A percentile compares a stretch with the other conserved stretches of the same genome.
These are phyloP conservation scores for Aspergillus brasiliensis DNA, from an alignment of 2,329 filamentous ascomycete genomes.

Conservation along the genomic window DNA sequence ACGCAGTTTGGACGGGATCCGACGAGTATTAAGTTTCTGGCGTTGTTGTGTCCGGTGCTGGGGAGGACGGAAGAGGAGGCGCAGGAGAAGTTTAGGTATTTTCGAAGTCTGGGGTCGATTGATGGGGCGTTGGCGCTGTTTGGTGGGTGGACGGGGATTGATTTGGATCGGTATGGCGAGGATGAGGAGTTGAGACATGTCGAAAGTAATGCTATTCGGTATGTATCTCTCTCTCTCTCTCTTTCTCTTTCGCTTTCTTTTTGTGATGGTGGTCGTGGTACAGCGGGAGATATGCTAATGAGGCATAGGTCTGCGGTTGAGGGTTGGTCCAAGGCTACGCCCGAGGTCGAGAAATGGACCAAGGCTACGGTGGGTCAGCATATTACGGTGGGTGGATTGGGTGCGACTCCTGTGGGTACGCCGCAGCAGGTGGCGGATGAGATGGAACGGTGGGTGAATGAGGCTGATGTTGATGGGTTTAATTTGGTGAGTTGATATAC, in stretches of 20 bases:
- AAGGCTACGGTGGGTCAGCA: slow-evolving; percentile 70
- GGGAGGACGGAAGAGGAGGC: slow-evolving; percentile 69
- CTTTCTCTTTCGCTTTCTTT: too few relatives aligned
- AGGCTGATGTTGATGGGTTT: slow-evolving; percentile 74
- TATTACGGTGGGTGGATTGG: slow-evolving; percentile 68
- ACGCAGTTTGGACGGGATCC: slow-evolving; percentile 59
- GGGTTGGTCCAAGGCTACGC: slow-evolving; percentile 57
- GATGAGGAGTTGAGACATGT: slow-evolving; percentile 65
- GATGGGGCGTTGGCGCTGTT: slow-evolving; percentile 72
- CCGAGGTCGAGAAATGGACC: slow-evolving; percentile 68
- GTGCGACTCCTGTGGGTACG: slow-evolving; percentile 66
- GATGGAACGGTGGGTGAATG: slow-evolving; percentile 67
- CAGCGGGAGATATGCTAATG: slow-evolving; percentile 9
- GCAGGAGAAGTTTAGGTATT: slow-evolving; percentile 63
- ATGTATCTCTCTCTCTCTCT: too few relatives aligned
- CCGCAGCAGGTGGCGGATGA: slow-evolving; percentile 66
- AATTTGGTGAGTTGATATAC: slow-evolving; percentile 61
- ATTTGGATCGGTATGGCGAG: slow-evolving; percentile 62
- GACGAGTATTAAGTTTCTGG: slow-evolving; percentile 66
- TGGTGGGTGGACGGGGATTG: slow-evolving; percentile 73
- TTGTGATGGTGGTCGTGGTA: background rate
- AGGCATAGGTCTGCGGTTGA: slow-evolving; percentile 50
- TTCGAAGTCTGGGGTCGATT: slow-evolving; percentile 61
- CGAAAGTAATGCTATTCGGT: slow-evolving; percentile 62
- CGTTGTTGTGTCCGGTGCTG: slow-evolving; percentile 66